Evolutionary conservation across 2,329 filamentous ascomycete species (phyloP), one percentile per base, ranked within the genome.

Genomic region (Achaetomium macrosporum): DNA sequence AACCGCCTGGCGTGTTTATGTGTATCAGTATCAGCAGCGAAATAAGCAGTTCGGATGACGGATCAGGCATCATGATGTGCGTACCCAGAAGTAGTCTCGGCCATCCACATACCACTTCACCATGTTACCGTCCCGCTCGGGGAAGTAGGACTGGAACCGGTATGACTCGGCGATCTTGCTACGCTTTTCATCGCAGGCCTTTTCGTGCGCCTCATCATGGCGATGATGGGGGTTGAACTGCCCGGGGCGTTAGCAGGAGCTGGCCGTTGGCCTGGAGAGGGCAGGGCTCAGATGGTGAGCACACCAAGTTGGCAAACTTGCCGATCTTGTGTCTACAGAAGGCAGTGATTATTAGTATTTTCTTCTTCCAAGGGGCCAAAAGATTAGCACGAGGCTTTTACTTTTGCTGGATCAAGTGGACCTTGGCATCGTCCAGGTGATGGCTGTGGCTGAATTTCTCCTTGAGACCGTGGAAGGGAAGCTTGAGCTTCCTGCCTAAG

Each of bases 51-150:
- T 7, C 25, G 7, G 25, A 4, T 7, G 25, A 25, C 7, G 25
- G 25, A 7, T 25, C 25, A 7, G 25, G 25, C 25, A 25, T 25
- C 25, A 25, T 25, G 25, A 7, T 29, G 10, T 46, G 42, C 56
- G 5, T 56, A 62, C 61, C 85, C 90, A 96, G 68, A 93, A 95
- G 70, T 99, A 99, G 71, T 97, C 88, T 56, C 90, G 79, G 3
- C 90, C 93, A 66, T 97, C 93, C 11, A 97, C 89, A 70, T 96
- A 97, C 91, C 92, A 99, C 73, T 97, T 97, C 66, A 93, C 77
- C 53, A 87, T 77, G 68, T 97, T 96, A 29, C 85, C 87, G 11
- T 92, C 84, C 41, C 85, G 83, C 66, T 92, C 85, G 0, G 92
- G 92, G 36, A 95, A 95, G 71, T 88, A 99, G 4, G 89, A 95